Evolutionary conservation across 2,329 filamentous ascomycete genomes (phyloP).

Genomic region (Fusarium sacchari): DNA sequence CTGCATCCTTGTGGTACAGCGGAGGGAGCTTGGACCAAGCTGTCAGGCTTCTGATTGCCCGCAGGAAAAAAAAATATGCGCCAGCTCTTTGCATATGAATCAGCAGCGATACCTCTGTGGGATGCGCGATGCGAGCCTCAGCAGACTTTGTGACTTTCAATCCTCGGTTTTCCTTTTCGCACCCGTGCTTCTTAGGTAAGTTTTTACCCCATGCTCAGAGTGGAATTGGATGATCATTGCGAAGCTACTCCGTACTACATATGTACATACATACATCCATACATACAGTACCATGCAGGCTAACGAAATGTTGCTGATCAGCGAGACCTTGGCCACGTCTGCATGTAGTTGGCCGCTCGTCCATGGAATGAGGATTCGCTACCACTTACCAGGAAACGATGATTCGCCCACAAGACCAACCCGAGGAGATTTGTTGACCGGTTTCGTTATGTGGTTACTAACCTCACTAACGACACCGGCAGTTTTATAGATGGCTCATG

Average conservation of each 20-base stretch:
- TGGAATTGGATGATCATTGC: slow-evolving; percentile 25
- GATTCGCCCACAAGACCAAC: slow-evolving; percentile 7
- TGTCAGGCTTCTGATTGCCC: slow-evolving; percentile 26
- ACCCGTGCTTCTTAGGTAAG: slow-evolving; percentile 20
- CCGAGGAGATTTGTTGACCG: slow-evolving; percentile 11
- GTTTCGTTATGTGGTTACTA: slow-evolving; percentile 1
- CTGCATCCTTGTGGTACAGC: slow-evolving; percentile 37
- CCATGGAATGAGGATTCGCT: slow-evolving; percentile 16
- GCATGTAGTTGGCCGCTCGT: not conserved
- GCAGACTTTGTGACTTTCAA: slow-evolving; percentile 1
- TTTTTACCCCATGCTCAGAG: slow-evolving; percentile 21
- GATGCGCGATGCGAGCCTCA: not conserved
- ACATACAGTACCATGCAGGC: not conserved
- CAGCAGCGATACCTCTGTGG: slow-evolving; percentile 2
- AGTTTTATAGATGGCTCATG: slow-evolving; percentile 2
- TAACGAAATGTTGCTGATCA: slow-evolving; percentile 17
- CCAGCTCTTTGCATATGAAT: slow-evolving; percentile 22
- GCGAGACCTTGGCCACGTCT: slow-evolving; percentile 13
- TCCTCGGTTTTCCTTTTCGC: not conserved
- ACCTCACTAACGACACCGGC: slow-evolving; percentile 12
- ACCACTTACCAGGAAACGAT: slow-evolving; percentile 1
- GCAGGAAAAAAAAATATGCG: slow-evolving; percentile 29
- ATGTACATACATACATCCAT: not conserved
- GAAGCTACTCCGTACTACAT: not conserved
- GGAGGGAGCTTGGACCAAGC: slow-evolving; percentile 42